These are phyloP conservation scores for Umbellularia californica DNA, from an alignment of 164 flowering plant species.

Conservation along the genomic window DNA sequence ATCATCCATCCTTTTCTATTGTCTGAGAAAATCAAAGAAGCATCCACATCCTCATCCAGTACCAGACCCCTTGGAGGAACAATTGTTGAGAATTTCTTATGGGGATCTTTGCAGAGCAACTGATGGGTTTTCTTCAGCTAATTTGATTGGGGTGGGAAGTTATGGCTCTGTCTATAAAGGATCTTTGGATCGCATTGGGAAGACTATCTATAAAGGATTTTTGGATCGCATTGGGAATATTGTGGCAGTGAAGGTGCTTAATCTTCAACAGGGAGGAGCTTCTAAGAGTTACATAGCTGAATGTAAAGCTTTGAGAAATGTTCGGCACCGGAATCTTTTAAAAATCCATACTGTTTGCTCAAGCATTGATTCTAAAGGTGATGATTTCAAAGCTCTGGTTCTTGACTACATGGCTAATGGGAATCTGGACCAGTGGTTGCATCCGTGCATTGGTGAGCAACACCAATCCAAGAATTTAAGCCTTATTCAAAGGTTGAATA, in stretches of 20 bases:
- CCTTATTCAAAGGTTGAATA: background rate
- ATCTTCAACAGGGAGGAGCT: background rate
- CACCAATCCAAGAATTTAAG: background rate
- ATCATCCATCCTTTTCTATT: background rate
- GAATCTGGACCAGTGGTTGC: background rate
- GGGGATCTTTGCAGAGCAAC: slow-evolving; percentile 18
- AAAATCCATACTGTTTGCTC: background rate
- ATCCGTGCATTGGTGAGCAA: background rate
- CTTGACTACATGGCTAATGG: background rate
- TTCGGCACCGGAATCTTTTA: background rate
- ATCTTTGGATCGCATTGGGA: background rate
- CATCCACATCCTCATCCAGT: background rate
- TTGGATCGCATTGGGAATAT: background rate
- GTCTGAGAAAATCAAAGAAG: background rate
- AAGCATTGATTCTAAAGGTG: background rate
- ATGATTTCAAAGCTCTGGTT: background rate
- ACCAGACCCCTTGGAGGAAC: background rate
- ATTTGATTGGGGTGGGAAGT: slow-evolving; percentile 25
- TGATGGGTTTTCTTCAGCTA: slow-evolving; percentile 18
- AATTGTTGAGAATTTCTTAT: slow-evolving; percentile 12
- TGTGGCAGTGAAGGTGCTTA: background rate
- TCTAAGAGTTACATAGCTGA: background rate
- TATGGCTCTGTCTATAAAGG: background rate
- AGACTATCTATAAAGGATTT: background rate
- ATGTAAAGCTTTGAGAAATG: background rate